Conservation (phyloP, 768 basidiomycete genomes). For the Rickenella mellea region DNA sequence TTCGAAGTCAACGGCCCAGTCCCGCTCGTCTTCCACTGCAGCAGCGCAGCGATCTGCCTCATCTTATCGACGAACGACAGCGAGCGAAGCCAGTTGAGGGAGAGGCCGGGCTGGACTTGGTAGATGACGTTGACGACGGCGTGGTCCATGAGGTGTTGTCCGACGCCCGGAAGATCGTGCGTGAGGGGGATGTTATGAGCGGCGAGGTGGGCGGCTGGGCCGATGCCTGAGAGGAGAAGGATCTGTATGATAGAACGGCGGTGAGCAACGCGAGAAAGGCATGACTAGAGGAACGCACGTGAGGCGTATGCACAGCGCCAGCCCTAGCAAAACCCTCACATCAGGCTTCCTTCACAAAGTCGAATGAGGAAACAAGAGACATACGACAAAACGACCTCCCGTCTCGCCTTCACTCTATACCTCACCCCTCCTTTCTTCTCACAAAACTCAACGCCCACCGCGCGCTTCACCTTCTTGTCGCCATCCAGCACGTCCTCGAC, state of each 20-base stretch:
- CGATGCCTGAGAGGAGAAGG: conserved; percentile 69
- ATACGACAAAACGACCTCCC: conserved; percentile 56
- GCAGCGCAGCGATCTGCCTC: conserved; percentile 19
- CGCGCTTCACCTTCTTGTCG: conserved; percentile 27
- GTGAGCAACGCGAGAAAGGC: neutral
- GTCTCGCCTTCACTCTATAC: conserved; percentile 39
- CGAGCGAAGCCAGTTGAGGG: conserved; percentile 28
- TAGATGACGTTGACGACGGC: conserved; percentile 40
- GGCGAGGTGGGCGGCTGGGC: conserved; percentile 49
- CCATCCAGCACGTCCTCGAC: conserved; percentile 31
- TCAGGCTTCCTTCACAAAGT: no score
- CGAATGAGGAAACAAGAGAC: conserved; percentile 12
- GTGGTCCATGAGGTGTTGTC: conserved; percentile 66
- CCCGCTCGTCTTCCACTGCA: conserved; percentile 33
- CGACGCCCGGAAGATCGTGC: conserved; percentile 64
- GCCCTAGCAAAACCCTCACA: no score
- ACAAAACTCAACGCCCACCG: conserved; percentile 54
- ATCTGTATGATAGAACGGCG: conserved; percentile 27
- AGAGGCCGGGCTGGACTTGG: conserved; percentile 38
- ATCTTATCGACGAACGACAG: neutral
- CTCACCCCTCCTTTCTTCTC: conserved; percentile 23
- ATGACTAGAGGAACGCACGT: conserved; percentile 19
- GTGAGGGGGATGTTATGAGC: conserved; percentile 44
- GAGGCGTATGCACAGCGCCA: conserved; percentile 56
- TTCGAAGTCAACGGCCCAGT: conserved; percentile 46